Evolutionary conservation across 306 rosid genomes (phyloP), one percentile per base, ranked within the genome.

Genomic region (Cicer arietinum): DNA sequence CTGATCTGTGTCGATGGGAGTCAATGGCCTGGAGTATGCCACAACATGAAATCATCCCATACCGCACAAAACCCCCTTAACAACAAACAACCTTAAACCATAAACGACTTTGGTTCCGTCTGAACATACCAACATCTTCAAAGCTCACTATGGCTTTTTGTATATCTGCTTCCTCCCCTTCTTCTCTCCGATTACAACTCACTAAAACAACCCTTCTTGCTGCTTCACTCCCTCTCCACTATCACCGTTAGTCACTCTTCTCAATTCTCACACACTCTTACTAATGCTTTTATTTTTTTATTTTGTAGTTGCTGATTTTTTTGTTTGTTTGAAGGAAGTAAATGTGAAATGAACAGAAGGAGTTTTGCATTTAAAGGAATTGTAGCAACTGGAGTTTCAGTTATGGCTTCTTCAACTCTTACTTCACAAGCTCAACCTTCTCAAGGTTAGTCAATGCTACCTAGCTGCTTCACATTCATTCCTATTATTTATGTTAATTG

Each of bases 361-460:
- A 44, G 87, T 71, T 89, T 91, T 76, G 81, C 83, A 12, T 35
- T 89, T 6, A 88, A 82, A 82, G 97, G 98, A 77, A 80, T 90
- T 58, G 90, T 89, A 41, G 93, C 90, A 47, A 87, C 96, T 0
- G 97, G 97, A 5, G 79, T 83, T 86, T 85, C 94, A 6, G 90
- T 83, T 10, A 54, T 84, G 13, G 47, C 88, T 85, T 84, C 87
- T 53, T 90, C 93, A 10, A 56, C 95, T 79, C 76, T 87, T 45
- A 25, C 84, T 2, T 69, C 89, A 1, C 80, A 86, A 50, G 79
- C 93, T 67, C 83, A 64, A 3, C 58, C 81, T 11, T 71, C 84
- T 78, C 85, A 84, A 85, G 97, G 98, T 91, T 62, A 50, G 73
- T 45, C 1, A 10, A 71, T 54, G 37, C 37, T 30, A 30, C 37